Evolutionary conservation across 2,329 filamentous ascomycete species (phyloP), one percentile per base, ranked within the genome.

Genomic region (Aureobasidium sp.): DNA sequence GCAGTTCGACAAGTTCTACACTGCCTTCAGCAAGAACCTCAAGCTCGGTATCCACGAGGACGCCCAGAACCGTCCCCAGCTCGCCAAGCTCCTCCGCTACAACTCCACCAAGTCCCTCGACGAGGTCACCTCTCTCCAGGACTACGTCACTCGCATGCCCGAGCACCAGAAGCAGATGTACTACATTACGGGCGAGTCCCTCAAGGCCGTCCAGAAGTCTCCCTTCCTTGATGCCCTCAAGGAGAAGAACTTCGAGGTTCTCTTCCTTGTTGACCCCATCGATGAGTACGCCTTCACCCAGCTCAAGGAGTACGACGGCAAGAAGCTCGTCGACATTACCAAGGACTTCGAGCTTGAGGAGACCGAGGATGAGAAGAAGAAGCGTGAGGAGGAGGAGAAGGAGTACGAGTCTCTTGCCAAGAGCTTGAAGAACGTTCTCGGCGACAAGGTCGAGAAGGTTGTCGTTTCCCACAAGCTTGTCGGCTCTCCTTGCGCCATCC

Each of bases 141-240:
- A 98, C 86, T 98, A 98, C 76, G 81, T 97, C 73, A 96, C 93
- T 63, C 93, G 93, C 78, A 98, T 98, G 93, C 86, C 89, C 57
- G 91, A 97, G 82, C 91, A 97, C 82, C 93, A 98, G 85, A 96
- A 97, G 86, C 90, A 98, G 79, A 90, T 98, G 77, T 98, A 98
- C 86, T 98, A 97, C 88, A 98, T 98, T 82, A 98, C 93, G 60
- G 93, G 93, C 78, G 93, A 98, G 85, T 95, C 91, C 55, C 85
- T 95, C 79, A 96, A 96, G 84, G 93, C 93, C 63, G 93, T 98
- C 63, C 78, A 85, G 74, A 94, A 95, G 82, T 98, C 93, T 64
- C 93, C 93, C 67, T 98, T 98, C 91, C 84, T 98, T 62, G 93
- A 98, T 72, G 84, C 90, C 55, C 89, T 98, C 74, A 95, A 94